Evolutionary conservation across 2,329 filamentous ascomycete species (phyloP), one percentile per base, ranked within the genome.

Genomic region (Colletotrichum liaoningense): DNA sequence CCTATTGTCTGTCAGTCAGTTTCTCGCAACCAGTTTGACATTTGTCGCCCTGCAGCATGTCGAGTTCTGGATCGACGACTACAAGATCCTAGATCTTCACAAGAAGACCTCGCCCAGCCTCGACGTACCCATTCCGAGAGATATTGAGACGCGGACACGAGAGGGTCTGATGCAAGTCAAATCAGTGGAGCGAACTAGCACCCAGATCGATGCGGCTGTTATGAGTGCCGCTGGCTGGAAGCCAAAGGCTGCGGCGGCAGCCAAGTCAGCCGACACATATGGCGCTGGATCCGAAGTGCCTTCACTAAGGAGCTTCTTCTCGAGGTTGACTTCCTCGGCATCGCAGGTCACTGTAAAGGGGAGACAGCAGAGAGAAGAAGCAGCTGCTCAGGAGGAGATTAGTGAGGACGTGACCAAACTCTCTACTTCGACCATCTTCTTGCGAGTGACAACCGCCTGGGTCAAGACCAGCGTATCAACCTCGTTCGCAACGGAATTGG

Each of bases 221-320:
- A 95, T 98, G 91, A 94, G 93, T 72, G 93, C 93, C 12, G 90
- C 98, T 56, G 94, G 94, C 46, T 97, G 95, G 92, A 97, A 95
- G 77, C 89, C 92, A 2, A 83, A 88, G 67, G 80, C 84, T 2
- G 76, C 81, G 1, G 71, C 84, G 5, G 78, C 84, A 6, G 73
- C 83, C 24, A 90, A 88, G 76, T 78, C 83, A 2, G 80, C 80
- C 56, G 88, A 90, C 55, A 78, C 86, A 1, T 90, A 90, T 72
- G 86, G 86, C 6, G 83, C 85, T 46, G 84, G 85, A 49, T 79
- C 86, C 0, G 88, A 90, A 70, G 80, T 86, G 42, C 90, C 92
- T 6, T 94, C 93, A 1, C 82, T 97, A 65, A 89, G 93, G 69
- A 93, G 89, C 52, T 97, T 97, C 84, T 97, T 97, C 79, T 94